Evolutionary conservation across 805 yeast genomes (phyloP).

Genomic region (Pichia cephalocereana): DNA sequence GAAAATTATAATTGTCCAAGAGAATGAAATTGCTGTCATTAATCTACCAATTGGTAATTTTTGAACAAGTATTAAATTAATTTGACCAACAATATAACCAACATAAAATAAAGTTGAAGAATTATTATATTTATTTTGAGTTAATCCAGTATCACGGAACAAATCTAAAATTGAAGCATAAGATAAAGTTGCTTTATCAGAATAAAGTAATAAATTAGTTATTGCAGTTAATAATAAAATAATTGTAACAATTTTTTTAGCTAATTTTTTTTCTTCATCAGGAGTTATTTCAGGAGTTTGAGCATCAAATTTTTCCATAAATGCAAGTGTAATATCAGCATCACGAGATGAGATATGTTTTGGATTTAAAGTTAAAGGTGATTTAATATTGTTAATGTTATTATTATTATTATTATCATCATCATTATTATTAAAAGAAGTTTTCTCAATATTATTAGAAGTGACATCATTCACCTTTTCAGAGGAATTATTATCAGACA

Average conservation of each 20-base stretch:
- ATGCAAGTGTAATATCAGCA: slow-evolving; percentile 23
- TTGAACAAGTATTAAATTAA: slow-evolving; percentile 35
- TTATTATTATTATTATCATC: too few relatives aligned
- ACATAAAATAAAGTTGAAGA: slow-evolving; percentile 45
- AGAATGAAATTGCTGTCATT: slow-evolving; percentile 27
- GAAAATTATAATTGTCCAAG: slow-evolving; percentile 40
- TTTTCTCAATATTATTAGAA: too few relatives aligned
- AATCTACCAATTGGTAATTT: slow-evolving; percentile 33
- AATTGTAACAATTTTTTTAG: slow-evolving; percentile 14
- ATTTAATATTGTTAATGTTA: too few relatives aligned
- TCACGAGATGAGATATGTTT: slow-evolving; percentile 11
- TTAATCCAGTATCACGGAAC: slow-evolving; percentile 36
- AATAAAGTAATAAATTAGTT: slow-evolving; percentile 23
- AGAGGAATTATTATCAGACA: too few relatives aligned
- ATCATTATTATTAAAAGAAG: too few relatives aligned
- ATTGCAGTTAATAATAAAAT: slow-evolving; percentile 19
- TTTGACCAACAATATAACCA: slow-evolving; percentile 41
- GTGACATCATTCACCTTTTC: too few relatives aligned
- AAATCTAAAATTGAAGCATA: slow-evolving; percentile 36
- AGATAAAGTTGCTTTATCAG: slow-evolving; percentile 35
- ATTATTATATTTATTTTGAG: slow-evolving; percentile 36
- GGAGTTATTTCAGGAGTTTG: slow-evolving; percentile 16
- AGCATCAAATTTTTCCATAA: slow-evolving; percentile 16
- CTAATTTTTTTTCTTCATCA: slow-evolving; percentile 13
- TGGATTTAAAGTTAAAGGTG: neutral